Evolutionary conservation across 768 basidiomycete species (phyloP), one percentile per base, ranked within the genome.

Genomic region (Phlegmacium glaucopus): DNA sequence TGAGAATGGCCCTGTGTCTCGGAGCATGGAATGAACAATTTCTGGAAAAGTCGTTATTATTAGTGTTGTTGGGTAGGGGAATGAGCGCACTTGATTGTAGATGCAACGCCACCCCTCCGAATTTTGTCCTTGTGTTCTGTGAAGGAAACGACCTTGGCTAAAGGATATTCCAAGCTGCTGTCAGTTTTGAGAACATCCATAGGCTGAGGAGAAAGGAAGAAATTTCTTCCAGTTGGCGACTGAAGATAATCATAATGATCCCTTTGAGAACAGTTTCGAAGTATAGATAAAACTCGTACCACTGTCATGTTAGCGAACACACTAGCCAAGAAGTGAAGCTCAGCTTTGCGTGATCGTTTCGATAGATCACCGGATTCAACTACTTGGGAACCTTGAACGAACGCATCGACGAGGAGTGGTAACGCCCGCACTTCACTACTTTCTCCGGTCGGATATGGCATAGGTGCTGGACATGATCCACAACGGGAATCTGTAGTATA

Each of bases 291-390:
- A 12, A 11, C 10, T 72, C 83, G 59, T 60, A 94, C 94, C 54
- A 80, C 78, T 43, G 80, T 87, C 46, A 96, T 66, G 61, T 98
- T 98, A 9, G 94, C 93, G 60, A 97, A 96, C 10, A 97, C 95
- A 53, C 86, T 90, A 1, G 94, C 84, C 16, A 98, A 72, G 66
- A 98, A 98, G 67, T 98, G 88, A 13, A 95, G 75, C 39, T 86
- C 75, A 40, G 84, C 91, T 68, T 93, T 94, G 38, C 84, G 71
- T 35, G 65, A 62, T 39, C 76, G 73, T 56, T 77, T 75, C 18
- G 72, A 70, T 1, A 70, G 61, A 18, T 80, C 76, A 13, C 66
- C 65, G 12, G 72, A 70, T 9, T 80, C 77, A 12, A 74, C 75
- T 17, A 79, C 69, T 22, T 67, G 71, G 6, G 83, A 86, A 1